Conservation (phyloP, 148 eudicot genomes). For the Heliamphora exappendiculata region DNA sequence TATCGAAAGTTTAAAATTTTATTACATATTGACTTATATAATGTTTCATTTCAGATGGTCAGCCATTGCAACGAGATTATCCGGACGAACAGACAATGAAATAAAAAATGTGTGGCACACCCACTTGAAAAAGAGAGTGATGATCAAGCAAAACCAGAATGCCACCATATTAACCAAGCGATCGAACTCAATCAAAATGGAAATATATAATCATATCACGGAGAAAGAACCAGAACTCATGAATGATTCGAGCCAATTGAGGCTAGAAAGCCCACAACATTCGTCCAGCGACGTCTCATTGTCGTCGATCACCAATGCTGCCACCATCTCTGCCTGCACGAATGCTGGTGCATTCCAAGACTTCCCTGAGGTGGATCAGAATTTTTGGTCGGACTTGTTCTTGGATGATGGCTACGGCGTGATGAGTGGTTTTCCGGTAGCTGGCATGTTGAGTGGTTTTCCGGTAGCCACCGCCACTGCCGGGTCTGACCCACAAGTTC, state of each 20-base stretch:
- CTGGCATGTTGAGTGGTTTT: too few species aligned
- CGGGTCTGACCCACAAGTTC: slow-evolving; percentile 5
- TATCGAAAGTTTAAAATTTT: not conserved
- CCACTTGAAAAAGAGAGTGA: slow-evolving; percentile 65
- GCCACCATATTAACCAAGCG: not conserved
- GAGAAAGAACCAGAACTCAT: slow-evolving; percentile 13
- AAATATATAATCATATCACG: not conserved
- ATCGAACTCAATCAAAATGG: not conserved
- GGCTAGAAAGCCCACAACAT: slow-evolving; percentile 23
- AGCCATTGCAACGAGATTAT: slow-evolving; percentile 60
- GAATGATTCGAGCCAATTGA: not conserved
- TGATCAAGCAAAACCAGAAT: slow-evolving; percentile 4
- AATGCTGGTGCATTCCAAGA: not conserved
- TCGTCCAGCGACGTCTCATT: slow-evolving; percentile 40
- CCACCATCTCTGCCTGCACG: not conserved
- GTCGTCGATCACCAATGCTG: slow-evolving; percentile 19
- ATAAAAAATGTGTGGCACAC: slow-evolving; percentile 85
- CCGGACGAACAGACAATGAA: slow-evolving; percentile 76
- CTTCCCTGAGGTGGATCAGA: slow-evolving; percentile 33
- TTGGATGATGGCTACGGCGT: slow-evolving; percentile 2
- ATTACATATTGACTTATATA: not conserved
- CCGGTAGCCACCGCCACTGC: too few species aligned
- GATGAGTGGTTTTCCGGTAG: slow-evolving; percentile 12
- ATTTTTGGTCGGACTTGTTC: slow-evolving; percentile 50
- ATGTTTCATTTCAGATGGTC: slow-evolving; percentile 54